Evolutionary conservation across 768 basidiomycete species (phyloP).

Genomic region (Hygrocybe coccinea): DNA sequence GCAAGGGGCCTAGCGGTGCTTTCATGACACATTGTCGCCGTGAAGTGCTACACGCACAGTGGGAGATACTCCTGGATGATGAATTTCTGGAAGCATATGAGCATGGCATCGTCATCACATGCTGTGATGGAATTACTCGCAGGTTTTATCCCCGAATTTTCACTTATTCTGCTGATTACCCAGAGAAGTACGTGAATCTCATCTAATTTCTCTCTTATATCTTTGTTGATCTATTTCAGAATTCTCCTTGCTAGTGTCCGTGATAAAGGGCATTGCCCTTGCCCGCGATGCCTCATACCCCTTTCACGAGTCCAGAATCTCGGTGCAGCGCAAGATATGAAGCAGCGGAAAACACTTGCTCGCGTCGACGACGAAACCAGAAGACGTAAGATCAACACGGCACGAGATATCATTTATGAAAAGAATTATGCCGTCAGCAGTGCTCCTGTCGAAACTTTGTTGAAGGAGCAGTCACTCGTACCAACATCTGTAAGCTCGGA

Average conservation of each 20-base stretch:
- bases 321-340: too few species aligned
- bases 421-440: too few species aligned
- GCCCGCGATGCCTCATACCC: too few species aligned
- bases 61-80: slow-evolving; percentile 3
- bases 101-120: slow-evolving; percentile 6
- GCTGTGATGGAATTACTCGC: slow-evolving; percentile 10
- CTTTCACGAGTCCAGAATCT: too few species aligned
- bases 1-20: neutral
- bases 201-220: neutral
- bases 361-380: too few species aligned
- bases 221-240: slow-evolving; percentile 10
- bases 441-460: too few species aligned
- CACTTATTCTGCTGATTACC: slow-evolving; percentile 27
- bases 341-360: too few species aligned
- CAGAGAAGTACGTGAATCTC: slow-evolving; percentile 12
- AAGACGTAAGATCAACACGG: too few species aligned
- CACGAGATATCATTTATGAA: too few species aligned
- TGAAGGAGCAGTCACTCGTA: too few species aligned
- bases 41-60: slow-evolving; percentile 4
- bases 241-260: slow-evolving; percentile 23
- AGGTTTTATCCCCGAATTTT: slow-evolving; percentile 20
- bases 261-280: too few species aligned
- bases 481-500: too few species aligned
- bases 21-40: slow-evolving; percentile 2
- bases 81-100: slow-evolving; percentile 6